Base-by-base conservation (phyloP, 805 yeast species). In the Metahyphopichia silvanorum region DNA sequence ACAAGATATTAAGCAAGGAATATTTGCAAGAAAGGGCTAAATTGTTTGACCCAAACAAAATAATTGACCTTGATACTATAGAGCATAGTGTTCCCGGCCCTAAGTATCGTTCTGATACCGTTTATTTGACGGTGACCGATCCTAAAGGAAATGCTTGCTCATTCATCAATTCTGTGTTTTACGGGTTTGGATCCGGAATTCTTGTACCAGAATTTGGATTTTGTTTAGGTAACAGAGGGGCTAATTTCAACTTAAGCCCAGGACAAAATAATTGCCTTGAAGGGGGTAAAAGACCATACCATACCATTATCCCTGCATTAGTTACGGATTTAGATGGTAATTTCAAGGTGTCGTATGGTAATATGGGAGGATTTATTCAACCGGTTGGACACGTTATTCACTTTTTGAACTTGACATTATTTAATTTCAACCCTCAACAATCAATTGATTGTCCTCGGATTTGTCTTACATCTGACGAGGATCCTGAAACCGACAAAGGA, bases 291-390 rank as follows among this genome's bases (percentile, higher is more conserved):
- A 64, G 93, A 42, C 79, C 87, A 1, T 85, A 83, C 55, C 94
- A 86, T 49, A 86, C 95, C 0, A 85, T 85, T 37, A 84, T 85
- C 38, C 94, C 94, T 1, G 86, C 87, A 0, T 72, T 85, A 79
- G 73, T 85, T 19, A 85, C 94, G 10, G 54, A 62, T 3, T 62
- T 61, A 4, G 61, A 56, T 19, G 56, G 53, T 13, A 44, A 49
- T 4, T 56, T 85, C n/a, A 79, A 69, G 47, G 87, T 88, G 1
- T 60, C 81, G n/a, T 80, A 70, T 44, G 93, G 91, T 31, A 84
- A 82, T 39, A 84, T 83, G 87, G 95, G 95, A 12, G 94, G 91
- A 0, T 85, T 78, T 60, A 83, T 80, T 64, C 95, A 86, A 54
- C 94, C 94, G 3, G 86, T 82, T 46, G 89, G 89, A 2, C 94